Percentiles rank a stretch among this genome's conserved stretches.
These are phyloP conservation scores for Byssoonygena ceratinophila DNA, from an alignment of 2,329 filamentous ascomycete genomes.

Conservation along the genomic window DNA sequence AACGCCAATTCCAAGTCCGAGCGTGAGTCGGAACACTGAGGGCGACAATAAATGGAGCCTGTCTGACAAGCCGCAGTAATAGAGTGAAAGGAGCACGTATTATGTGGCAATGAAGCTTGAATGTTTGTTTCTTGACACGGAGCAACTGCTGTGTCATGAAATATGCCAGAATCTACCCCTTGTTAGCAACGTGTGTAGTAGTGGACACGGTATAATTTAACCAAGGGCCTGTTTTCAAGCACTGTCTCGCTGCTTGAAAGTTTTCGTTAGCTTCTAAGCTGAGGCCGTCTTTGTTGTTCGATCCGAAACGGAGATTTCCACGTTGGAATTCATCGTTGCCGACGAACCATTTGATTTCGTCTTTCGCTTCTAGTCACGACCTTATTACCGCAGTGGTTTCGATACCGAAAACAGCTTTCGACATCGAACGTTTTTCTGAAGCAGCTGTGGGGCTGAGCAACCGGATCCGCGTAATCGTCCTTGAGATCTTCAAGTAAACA, in stretches of 20 bases:
- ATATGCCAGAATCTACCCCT: constrained; percentile 28
- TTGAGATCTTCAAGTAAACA: background rate
- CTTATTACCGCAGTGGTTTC: too few relatives aligned
- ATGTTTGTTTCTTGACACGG: constrained; percentile 26
- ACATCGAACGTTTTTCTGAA: too few relatives aligned
- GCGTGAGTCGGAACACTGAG: constrained; percentile 40
- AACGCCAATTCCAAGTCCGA: constrained; percentile 49
- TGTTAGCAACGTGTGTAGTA: background rate
- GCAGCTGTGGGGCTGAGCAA: too few relatives aligned
- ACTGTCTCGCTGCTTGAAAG: constrained; percentile 27
- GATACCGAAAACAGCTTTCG: too few relatives aligned
- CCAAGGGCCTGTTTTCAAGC: constrained; percentile 19
- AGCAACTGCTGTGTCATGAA: constrained; percentile 27
- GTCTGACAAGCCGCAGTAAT: constrained; percentile 47
- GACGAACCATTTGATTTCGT: too few relatives aligned
- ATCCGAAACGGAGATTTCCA: constrained; percentile 28
- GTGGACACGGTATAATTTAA: constrained; percentile 17
- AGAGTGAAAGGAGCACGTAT: constrained; percentile 50
- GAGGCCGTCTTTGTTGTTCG: constrained; percentile 23
- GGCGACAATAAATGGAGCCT: constrained; percentile 44
- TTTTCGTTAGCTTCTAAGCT: constrained; percentile 28
- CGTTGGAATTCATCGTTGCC: background rate
- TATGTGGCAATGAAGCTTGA: constrained; percentile 47
- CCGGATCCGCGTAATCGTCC: too few relatives aligned
- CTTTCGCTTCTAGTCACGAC: too few relatives aligned